Evolutionary conservation across 2,329 filamentous ascomycete genomes (phyloP), one percentile per base, ranked within the genome.

Genomic region (Neodidymelliopsis sp.): DNA sequence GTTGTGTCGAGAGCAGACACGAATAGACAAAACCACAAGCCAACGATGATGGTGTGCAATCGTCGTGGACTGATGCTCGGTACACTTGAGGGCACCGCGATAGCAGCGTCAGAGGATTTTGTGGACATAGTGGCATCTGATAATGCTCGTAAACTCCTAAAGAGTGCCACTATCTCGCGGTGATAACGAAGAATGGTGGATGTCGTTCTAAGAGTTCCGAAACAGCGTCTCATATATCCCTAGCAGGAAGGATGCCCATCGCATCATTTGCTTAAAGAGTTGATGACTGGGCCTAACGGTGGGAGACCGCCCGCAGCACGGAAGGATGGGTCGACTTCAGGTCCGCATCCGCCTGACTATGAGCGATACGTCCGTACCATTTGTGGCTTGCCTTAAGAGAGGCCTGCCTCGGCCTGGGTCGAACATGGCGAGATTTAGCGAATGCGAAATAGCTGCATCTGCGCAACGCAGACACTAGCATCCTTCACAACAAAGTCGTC

Each of bases 21-120:
- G 48, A 71, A 72, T 1, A 72, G 47, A 29, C 59, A 70, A 11
- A 72, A 53, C 65, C 65, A 70, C 15, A 72, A 44, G 19, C 65
- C 66, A 13, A 47, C 53, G 20, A 71, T 66, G 30, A 70, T 63
- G 9, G 64, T 43, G 10, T 69, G 58, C 28, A 70, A 51, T 37
- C 60, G 61, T 3, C 40, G 45, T 19, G 35, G 44, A 41, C 62
- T 65, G 25, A 70, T 61, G 18, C 20, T 60, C 4, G 60, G 51
- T n/a, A 62, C 48, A n/a, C 44, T 31, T 4, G 52, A 36, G 10
- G 56, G 34, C 29, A 38, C 20, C 11, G 41, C 30, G 18, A 19
- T 18, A 24, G 45, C 33, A 10, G 37, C 25, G 10, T 13, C 44
- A 4, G 39, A 9, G 1, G 27, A 20, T 12, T 27, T 27, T 4